Conservation (phyloP, 2,329 filamentous ascomycete species). For the Colletotrichum cuscutae region DNA sequence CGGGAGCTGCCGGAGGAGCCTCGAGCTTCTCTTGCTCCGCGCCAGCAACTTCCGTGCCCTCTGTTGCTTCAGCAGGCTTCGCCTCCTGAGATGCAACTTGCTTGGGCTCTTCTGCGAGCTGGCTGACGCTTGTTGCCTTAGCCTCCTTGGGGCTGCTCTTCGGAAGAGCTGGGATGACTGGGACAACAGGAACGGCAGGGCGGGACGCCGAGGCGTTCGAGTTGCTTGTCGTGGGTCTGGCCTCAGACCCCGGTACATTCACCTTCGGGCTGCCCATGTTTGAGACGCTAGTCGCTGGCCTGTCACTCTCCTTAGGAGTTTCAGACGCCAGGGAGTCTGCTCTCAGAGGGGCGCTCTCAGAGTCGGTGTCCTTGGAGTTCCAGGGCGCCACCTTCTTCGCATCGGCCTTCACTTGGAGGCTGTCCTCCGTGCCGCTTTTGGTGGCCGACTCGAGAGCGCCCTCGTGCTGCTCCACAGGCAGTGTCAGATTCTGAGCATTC, state of each 20-base stretch:
- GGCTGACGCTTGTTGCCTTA: constrained; percentile 33
- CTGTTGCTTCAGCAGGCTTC: constrained; percentile 38
- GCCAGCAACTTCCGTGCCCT: constrained; percentile 26
- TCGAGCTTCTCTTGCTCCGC: constrained; percentile 19
- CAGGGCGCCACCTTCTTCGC: constrained; percentile 8
- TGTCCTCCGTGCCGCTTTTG: constrained; percentile 29
- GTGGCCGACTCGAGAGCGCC: constrained; percentile 34
- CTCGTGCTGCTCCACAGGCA: constrained; percentile 53
- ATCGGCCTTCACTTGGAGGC: constrained; percentile 40
- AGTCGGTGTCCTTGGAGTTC: constrained; percentile 18
- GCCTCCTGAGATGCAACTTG: constrained; percentile 34
- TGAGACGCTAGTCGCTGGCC: constrained; percentile 11
- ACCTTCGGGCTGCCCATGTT: constrained; percentile 15
- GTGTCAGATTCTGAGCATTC: constrained; percentile 51
- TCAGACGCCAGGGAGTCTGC: constrained; percentile 20
- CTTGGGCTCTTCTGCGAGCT: constrained; percentile 17
- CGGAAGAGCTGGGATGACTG: constrained; percentile 59
- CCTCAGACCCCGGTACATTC: constrained; percentile 37
- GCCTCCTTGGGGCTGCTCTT: constrained; percentile 47
- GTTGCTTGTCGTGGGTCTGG: constrained; percentile 31
- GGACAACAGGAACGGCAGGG: constrained; percentile 52
- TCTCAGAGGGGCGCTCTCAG: constrained; percentile 7
- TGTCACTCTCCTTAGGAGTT: constrained; percentile 15
- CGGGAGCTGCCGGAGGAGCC: constrained; percentile 38
- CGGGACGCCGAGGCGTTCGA: constrained; percentile 39